Percentiles rank a stretch among this genome's conserved stretches.
Evolutionary conservation across 2,329 filamentous ascomycete genomes (phyloP).

Genomic region (Metarhizium rileyi): DNA sequence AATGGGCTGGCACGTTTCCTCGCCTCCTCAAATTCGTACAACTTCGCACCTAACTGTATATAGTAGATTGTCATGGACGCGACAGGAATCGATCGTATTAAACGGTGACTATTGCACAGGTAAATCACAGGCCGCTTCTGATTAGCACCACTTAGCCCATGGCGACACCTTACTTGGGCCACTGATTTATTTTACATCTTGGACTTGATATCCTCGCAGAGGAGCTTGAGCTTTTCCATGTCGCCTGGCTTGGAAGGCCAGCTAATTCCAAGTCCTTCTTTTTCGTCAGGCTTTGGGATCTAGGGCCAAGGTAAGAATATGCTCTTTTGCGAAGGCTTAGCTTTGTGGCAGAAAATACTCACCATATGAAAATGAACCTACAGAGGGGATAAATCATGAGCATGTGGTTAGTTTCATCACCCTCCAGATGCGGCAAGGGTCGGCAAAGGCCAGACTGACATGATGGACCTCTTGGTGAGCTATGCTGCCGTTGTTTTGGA

Average conservation of each 20-base stretch:
- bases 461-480: constrained; percentile 92
- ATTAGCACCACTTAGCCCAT: not conserved
- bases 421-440: not conserved
- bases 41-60: not conserved
- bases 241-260: constrained; percentile 73
- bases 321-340: not conserved
- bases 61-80: not conserved
- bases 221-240: constrained; percentile 72
- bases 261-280: constrained; percentile 66
- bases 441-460: constrained; percentile 40
- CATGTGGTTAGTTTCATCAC: constrained; percentile 4
- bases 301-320: constrained; percentile 22
- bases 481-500: constrained; percentile 90
- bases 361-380: constrained; percentile 93
- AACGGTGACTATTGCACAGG: not conserved
- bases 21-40: not conserved
- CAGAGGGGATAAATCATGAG: not conserved
- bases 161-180: not conserved
- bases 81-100: not conserved
- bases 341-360: constrained; percentile 22
- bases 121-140: not conserved
- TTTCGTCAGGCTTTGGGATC: constrained; percentile 88
- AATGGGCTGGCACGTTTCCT: not conserved
- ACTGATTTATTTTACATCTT: constrained; percentile 69
- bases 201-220: constrained; percentile 75